Base-by-base conservation (phyloP, 345 rosid species). In the Streptanthus diversifolius region DNA sequence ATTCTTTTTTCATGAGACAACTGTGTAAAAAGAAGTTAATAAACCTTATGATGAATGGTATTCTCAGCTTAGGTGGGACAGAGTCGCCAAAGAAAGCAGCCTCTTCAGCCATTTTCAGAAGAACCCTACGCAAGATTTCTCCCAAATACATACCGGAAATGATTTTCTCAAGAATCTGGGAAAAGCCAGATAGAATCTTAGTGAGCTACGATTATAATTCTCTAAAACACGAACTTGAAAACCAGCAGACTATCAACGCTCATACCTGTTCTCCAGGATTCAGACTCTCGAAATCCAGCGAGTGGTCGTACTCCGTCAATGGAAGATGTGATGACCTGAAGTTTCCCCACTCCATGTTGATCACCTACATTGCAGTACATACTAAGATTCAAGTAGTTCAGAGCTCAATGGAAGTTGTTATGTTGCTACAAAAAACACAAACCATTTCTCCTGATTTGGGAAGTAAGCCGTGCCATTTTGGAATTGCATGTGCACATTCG, bases 61-160 rank as follows among this genome's bases (percentile, higher is more conserved):
- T 73, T 74, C 77, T 81, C 54, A 95, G 80, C 72, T 92, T 88
- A 45, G 84, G 81, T 7, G 98, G 98, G 65, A 90, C 86, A 2
- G 68, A 75, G 51, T 87, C 91, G 5, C 99, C 98, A 59, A 95
- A 95, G 75, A 95, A 82, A 49, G 71, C 79, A 70, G 98, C 97
- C 73, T 95, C 98, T 79, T 87, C 87, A 19, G 98, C 96, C 92
- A 92, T 85, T 75, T 82, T 87, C 27, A 84, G 68, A 63, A 95
- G 80, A 73, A 95, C 92, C 81, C 95, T 82, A 30, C 96, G 92
- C 63, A 85, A 81, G 72, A 92, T 88, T 66, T 95, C 99, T 80
- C 98, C 99, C 86, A 95, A 78, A 76, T 95, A 95, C 99, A 95
- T 90, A 32, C 99, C 99, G 5, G 99, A 95, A 33, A 92, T 90